Conservation (phyloP, 495 filamentous ascomycete species). For the Friedmanniomyces simplex region DNA sequence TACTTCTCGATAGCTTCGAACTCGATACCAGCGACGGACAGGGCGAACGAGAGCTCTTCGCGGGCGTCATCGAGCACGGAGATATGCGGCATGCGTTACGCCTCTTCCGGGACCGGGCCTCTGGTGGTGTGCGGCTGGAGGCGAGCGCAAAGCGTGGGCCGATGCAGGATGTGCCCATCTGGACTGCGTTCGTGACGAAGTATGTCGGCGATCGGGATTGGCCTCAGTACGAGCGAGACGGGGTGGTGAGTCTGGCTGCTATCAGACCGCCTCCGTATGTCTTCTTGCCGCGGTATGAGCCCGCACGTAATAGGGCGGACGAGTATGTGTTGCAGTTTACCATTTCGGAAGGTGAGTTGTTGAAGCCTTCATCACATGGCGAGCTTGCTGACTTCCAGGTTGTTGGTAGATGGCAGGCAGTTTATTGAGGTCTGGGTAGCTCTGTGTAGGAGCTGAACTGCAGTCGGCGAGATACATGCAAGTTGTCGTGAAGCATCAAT, state of each 20-base stretch:
- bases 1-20: conserved; percentile 33
- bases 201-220: conserved; percentile 15
- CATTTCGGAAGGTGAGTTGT: neutral
- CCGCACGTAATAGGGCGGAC: conserved; percentile 1
- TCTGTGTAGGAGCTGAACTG: neutral
- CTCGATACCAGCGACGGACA: conserved; percentile 28
- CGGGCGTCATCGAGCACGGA: conserved; percentile 62
- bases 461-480: neutral
- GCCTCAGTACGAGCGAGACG: conserved; percentile 5
- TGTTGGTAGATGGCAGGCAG: neutral
- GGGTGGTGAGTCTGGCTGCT: conserved; percentile 15
- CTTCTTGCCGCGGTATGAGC: conserved; percentile 10
- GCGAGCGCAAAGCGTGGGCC: conserved; percentile 28
- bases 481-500: neutral
- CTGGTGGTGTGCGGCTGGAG: conserved; percentile 49
- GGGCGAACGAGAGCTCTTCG: conserved; percentile 54
- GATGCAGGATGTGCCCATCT: conserved; percentile 28
- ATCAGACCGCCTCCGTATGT: conserved; percentile 13
- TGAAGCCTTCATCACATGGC: neutral
- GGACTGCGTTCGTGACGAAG: conserved; percentile 33
- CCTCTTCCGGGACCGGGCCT: conserved; percentile 57
- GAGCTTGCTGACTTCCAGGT: neutral
- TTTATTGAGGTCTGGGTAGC: neutral
- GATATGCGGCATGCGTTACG: conserved; percentile 59
- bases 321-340: conserved; percentile 14